Base-by-base conservation (phyloP, 2,329 filamentous ascomycete genomes). In the Ramularia endophylla region DNA sequence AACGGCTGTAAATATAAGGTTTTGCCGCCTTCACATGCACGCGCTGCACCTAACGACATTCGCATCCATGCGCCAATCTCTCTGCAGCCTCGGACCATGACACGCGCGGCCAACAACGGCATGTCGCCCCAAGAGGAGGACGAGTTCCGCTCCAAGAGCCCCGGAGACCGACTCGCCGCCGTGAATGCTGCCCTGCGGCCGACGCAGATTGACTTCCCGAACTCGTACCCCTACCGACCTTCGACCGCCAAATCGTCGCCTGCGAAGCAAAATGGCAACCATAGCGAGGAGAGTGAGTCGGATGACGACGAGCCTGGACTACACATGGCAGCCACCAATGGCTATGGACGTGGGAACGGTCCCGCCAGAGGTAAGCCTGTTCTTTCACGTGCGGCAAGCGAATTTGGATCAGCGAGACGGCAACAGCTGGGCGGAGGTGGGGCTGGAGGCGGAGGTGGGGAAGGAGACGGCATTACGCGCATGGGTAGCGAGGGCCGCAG, bases 251-350 rank as follows among this genome's bases (percentile, higher is more conserved):
- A 36, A 17, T 42, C 51, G 29, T 30, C 40, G 9, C 38, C 36
- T 17, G 31, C 43, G 33, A 44, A 40, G 25, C 34, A 43, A 2
- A 48, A 53, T 20, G 49, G 58, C 9, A 47, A 51, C 19, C 34
- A 50, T 35, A 44, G 36, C 48, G 29, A 50, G 51, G 33, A 62
- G 55, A 41, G 75, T 37, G 53, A 53, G 11, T 52, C 49, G 22
- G 58, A 58, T 35, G 59, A 58, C 8, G 59, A 59, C 36, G 52
- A 34, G 18, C 8, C 15, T 8, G 53, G 55, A 11, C 49, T 61
- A 38, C 55, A 73, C 48, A 74, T 82, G 60, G 78, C 86, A 37
- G 87, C 36, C 20, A 27, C 43, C 27, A 45, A 41, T 40, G 46
- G 31, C 17, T 40, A 41, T n/a, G 41, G n/a, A n/a, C n/a, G n/a